Percentiles rank a stretch among this genome's conserved stretches.
These are phyloP conservation scores for Stachybotrys chartarum DNA, from an alignment of 2,329 filamentous ascomycete genomes.

Conservation along the genomic window DNA sequence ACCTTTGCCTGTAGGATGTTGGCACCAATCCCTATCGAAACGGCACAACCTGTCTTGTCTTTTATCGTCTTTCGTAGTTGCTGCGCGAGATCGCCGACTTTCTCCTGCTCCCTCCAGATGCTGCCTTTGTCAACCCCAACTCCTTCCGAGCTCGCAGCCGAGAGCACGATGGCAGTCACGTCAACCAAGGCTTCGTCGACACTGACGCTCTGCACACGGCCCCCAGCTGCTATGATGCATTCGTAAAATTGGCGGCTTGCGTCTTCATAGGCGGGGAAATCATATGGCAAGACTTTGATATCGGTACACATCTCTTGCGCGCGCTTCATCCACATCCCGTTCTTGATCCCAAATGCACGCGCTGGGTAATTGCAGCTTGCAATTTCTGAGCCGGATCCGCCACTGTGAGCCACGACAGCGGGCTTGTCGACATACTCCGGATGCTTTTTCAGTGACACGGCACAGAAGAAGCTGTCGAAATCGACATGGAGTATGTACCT, in stretches of 20 bases:
- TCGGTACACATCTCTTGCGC: conserved; percentile 78
- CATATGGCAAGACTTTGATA: conserved; percentile 86
- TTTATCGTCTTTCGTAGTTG: conserved; percentile 64
- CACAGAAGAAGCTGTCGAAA: conserved; percentile 97
- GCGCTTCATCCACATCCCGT: conserved; percentile 99
- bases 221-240: conserved; percentile 70
- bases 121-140: conserved; percentile 56
- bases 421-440: conserved; percentile 75
- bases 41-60: conserved; percentile 70
- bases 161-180: conserved; percentile 63
- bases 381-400: conserved; percentile 83
- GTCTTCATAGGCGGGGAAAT: conserved; percentile 91
- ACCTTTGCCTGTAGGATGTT: conserved; percentile 92
- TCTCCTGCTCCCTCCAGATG: conserved; percentile 70
- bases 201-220: conserved; percentile 89
- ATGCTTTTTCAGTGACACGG: conserved; percentile 73
- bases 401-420: conserved; percentile 80
- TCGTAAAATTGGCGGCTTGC: conserved; percentile 85
- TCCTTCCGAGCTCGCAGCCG: conserved; percentile 59
- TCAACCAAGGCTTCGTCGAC: conserved; percentile 93
- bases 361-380: conserved; percentile 96
- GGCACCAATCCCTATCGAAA: conserved; percentile 85
- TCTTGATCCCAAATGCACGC: conserved; percentile 78
- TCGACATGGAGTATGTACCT: conserved; percentile 92
- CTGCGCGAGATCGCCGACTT: conserved; percentile 61